These are phyloP conservation scores for Penicillium robsamsonii DNA, from an alignment of 495 filamentous ascomycete species.

Conservation along the genomic window DNA sequence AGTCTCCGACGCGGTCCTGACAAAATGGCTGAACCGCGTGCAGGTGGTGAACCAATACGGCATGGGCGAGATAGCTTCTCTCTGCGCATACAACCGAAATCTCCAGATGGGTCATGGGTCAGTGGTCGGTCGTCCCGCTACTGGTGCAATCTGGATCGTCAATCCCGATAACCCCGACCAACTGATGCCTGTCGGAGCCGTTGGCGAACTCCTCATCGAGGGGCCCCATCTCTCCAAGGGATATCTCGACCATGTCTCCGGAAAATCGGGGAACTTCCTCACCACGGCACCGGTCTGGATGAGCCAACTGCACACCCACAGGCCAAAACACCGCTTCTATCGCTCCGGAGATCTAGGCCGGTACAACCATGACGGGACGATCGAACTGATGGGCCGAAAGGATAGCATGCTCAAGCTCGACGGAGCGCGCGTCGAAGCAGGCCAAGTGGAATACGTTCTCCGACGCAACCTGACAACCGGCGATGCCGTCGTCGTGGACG, in stretches of 20 bases:
- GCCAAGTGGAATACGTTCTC: constrained; percentile 56
- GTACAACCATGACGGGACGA: constrained; percentile 64
- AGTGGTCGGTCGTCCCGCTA: constrained; percentile 21
- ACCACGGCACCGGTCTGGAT: constrained; percentile 15
- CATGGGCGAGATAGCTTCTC: constrained; percentile 44
- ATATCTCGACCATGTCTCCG: constrained; percentile 44
- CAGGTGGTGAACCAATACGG: constrained; percentile 58
- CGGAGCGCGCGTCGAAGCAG: constrained; percentile 73
- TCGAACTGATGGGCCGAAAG: constrained; percentile 71
- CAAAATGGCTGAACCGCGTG: constrained; percentile 44
- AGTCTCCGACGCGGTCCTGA: constrained; percentile 40
- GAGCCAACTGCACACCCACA: constrained; percentile 10
- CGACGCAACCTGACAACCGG: constrained; percentile 14
- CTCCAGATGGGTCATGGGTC: constrained; percentile 11
- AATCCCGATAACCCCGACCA: constrained; percentile 46
- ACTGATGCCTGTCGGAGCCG: constrained; percentile 50
- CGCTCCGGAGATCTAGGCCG: constrained; percentile 79
- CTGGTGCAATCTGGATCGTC: constrained; percentile 50
- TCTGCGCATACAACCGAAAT: constrained; percentile 25
- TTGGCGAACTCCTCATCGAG: constrained; percentile 61
- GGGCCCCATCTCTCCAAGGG: constrained; percentile 52
- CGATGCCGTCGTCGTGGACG: constrained; percentile 26
- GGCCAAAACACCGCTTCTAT: constrained; percentile 45
- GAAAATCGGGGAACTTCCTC: constrained; percentile 23
- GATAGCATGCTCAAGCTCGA: constrained; percentile 82